Evolutionary conservation across 257 asterid species (phyloP).

Genomic region (Echium plantagineum): DNA sequence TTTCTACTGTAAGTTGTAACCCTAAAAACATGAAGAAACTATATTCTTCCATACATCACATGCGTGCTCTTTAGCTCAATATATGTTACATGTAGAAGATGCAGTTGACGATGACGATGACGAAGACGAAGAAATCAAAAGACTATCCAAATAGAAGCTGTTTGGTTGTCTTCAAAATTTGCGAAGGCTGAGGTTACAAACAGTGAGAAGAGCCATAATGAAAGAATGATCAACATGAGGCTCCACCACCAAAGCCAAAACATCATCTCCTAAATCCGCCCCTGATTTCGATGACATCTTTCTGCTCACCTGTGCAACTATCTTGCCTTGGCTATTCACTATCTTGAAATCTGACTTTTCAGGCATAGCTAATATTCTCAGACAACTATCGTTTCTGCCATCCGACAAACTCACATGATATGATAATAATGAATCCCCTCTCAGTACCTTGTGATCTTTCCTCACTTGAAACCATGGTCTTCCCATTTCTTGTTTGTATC

Average conservation of each 20-base stretch:
- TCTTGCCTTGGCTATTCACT: conserved; percentile 27
- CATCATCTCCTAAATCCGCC: conserved; percentile 49
- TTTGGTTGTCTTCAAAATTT: conserved; percentile 16
- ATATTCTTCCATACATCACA: no score
- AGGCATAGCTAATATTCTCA: conserved; percentile 27
- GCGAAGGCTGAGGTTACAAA: conserved; percentile 36
- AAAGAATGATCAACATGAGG: conserved; percentile 44
- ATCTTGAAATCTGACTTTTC: conserved; percentile 46
- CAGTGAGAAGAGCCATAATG: conserved; percentile 51
- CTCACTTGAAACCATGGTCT: conserved; percentile 43
- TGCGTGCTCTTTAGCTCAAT: no score
- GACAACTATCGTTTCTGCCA: conserved; percentile 17
- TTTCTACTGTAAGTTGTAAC: no score
- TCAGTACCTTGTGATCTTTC: conserved; percentile 27
- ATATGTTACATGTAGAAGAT: no score
- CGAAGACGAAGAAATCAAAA: no score
- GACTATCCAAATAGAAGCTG: no score
- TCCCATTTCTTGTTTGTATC: conserved; percentile 23
- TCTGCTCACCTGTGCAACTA: conserved; percentile 52
- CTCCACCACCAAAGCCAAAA: conserved; percentile 42
- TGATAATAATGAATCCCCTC: conserved; percentile 12
- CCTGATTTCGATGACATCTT: conserved; percentile 35
- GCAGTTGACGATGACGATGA: no score
- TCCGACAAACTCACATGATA: conserved; percentile 28
- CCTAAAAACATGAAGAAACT: no score